Conservation (phyloP, 371 early-diverging fungal genomes). For the Lichtheimia ramosa region DNA sequence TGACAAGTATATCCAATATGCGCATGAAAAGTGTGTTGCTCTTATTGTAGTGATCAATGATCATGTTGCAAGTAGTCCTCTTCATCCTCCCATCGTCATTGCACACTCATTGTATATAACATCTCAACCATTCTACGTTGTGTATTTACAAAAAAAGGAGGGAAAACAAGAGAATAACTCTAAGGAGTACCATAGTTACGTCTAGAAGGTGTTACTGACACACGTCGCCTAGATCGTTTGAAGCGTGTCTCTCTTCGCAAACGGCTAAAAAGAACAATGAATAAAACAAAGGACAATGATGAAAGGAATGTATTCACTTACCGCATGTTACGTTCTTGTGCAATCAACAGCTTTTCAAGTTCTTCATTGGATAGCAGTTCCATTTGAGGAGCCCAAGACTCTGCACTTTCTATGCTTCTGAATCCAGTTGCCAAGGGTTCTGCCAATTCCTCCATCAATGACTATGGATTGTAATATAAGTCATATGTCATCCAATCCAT, state of each 20-base stretch:
- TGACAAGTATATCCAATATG: too few species aligned
- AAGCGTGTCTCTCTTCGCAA: conserved; percentile 26
- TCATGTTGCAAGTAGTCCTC: too few species aligned
- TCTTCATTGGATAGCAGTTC: conserved; percentile 80
- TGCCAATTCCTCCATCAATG: conserved; percentile 38
- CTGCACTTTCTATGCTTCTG: conserved; percentile 67
- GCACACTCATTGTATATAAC: too few species aligned
- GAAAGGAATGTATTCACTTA: conserved; percentile 1
- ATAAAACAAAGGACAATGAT: background rate
- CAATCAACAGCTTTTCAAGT: conserved; percentile 74
- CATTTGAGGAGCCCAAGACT: conserved; percentile 81
- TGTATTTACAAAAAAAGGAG: too few species aligned
- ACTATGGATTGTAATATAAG: conserved; percentile 12
- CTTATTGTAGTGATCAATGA: too few species aligned
- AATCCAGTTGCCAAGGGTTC: conserved; percentile 59
- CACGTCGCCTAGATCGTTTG: conserved; percentile 22
- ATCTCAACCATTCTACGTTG: too few species aligned
- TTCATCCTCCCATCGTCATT: too few species aligned
- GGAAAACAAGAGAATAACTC: background rate
- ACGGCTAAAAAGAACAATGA: conserved; percentile 12
- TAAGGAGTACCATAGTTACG: conserved; percentile 19
- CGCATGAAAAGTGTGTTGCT: too few species aligned
- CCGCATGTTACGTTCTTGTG: conserved; percentile 82
- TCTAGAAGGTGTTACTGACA: conserved; percentile 21
- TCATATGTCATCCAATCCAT: background rate